phyloP scores from a whole-genome alignment of 805 yeast species.

The Hanseniaspora valbyensis region DNA sequence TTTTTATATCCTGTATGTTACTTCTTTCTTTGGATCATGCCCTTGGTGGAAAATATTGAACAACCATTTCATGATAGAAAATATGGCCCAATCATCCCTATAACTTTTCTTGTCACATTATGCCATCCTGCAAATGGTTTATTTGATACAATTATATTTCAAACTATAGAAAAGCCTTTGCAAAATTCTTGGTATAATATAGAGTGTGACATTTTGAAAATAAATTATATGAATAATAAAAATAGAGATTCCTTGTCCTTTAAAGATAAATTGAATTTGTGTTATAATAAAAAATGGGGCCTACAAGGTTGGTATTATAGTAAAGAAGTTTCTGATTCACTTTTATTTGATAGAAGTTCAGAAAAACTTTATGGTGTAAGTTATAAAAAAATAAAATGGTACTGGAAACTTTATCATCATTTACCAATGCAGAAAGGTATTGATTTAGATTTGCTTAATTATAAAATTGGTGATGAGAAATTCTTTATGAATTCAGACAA shows the following conservation, averaged over 20 bases:
- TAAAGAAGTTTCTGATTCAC: constrained; percentile 22
- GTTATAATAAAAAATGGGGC: constrained; percentile 22
- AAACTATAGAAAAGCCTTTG: constrained; percentile 76
- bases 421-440: constrained; percentile 28
- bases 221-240: constrained; percentile 22
- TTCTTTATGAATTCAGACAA: no score
- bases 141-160: constrained; percentile 67
- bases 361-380: no score
- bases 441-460: constrained; percentile 27
- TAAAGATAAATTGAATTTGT: constrained; percentile 17
- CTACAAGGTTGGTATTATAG: constrained; percentile 28
- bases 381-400: constrained; percentile 14
- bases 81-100: constrained; percentile 49
- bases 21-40: constrained; percentile 69
- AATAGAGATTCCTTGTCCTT: constrained; percentile 23
- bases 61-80: constrained; percentile 38
- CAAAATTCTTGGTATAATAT: constrained; percentile 32
- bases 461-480: no score
- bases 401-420: constrained; percentile 23
- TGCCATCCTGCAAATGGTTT: constrained; percentile 73
- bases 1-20: constrained; percentile 80
- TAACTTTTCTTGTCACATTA: constrained; percentile 56
- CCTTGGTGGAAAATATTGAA: constrained; percentile 55
- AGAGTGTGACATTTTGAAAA: constrained; percentile 21
- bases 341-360: constrained; percentile 16